phyloP scores from a whole-genome alignment of 78 protist species.

The Neovahlkampfia damariscottae region DNA sequence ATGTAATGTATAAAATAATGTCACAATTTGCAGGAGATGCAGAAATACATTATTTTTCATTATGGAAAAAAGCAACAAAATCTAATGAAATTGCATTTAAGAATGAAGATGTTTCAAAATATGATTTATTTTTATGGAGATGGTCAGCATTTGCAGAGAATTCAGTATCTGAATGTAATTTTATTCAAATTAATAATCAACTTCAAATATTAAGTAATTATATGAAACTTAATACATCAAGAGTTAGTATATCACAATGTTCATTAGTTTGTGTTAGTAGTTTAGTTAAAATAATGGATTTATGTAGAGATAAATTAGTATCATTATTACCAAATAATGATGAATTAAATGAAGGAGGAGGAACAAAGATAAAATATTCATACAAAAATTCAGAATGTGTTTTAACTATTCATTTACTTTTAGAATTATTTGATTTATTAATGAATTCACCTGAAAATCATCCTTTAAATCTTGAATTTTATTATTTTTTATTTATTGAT shows the following conservation, averaged over 20 bases:
- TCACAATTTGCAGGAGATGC: neutral
- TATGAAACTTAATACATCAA: neutral
- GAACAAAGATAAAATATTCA: neutral
- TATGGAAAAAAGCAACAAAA: neutral
- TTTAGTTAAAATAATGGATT: neutral
- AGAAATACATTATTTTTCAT: neutral
- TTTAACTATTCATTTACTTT: neutral
- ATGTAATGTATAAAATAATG: neutral
- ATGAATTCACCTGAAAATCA: neutral
- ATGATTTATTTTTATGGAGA: neutral
- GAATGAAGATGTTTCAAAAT: no score
- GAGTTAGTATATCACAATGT: neutral
- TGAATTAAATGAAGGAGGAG: no score
- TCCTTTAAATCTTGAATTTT: neutral
- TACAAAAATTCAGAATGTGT: neutral
- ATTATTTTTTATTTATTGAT: neutral
- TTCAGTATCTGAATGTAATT: neutral
- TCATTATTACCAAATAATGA: no score
- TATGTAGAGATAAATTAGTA: neutral
- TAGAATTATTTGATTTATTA: neutral
- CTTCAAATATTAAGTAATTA: neutral
- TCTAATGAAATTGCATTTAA: no score
- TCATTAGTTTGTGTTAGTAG: neutral
- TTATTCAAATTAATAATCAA: neutral
- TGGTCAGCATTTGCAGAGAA: neutral